Percentiles rank a stretch among this genome's conserved stretches.
phyloP scores from a whole-genome alignment of 2,329 filamentous ascomycete genomes.

The Fusarium sp. region DNA sequence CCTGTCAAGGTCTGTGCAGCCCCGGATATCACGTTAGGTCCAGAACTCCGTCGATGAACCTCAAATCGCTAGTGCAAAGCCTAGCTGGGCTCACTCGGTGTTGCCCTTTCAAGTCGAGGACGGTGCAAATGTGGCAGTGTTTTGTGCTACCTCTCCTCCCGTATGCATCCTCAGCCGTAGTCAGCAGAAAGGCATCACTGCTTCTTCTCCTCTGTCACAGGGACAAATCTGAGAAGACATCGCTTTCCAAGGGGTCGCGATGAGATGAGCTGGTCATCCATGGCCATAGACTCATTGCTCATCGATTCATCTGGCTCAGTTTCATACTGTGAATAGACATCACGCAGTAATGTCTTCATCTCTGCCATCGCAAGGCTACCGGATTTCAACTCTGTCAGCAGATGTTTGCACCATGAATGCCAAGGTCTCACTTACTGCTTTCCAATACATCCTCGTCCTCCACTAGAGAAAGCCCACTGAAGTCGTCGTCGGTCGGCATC shows the following conservation, averaged over 20 bases:
- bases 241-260: slow-evolving; percentile 69
- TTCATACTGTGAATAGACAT: slow-evolving; percentile 68
- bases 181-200: background rate
- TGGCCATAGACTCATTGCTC: slow-evolving; percentile 67
- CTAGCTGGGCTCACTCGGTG: background rate
- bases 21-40: background rate
- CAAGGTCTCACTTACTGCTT: slow-evolving; percentile 66
- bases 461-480: slow-evolving; percentile 74
- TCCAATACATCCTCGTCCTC: slow-evolving; percentile 73
- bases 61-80: background rate
- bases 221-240: slow-evolving; percentile 65
- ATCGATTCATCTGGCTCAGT: slow-evolving; percentile 66
- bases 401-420: background rate
- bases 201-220: slow-evolving; percentile 36
- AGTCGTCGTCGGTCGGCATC: slow-evolving; percentile 74
- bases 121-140: background rate
- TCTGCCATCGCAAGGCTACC: slow-evolving; percentile 68
- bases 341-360: slow-evolving; percentile 74
- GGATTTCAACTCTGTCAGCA: background rate
- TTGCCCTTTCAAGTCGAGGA: background rate
- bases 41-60: background rate
- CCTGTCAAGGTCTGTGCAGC: background rate
- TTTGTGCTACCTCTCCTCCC: background rate
- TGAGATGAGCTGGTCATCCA: slow-evolving; percentile 76
- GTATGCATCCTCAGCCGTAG: background rate